Conservation (phyloP, 129 eudicot genomes). For the Tanacetum coccineum region DNA sequence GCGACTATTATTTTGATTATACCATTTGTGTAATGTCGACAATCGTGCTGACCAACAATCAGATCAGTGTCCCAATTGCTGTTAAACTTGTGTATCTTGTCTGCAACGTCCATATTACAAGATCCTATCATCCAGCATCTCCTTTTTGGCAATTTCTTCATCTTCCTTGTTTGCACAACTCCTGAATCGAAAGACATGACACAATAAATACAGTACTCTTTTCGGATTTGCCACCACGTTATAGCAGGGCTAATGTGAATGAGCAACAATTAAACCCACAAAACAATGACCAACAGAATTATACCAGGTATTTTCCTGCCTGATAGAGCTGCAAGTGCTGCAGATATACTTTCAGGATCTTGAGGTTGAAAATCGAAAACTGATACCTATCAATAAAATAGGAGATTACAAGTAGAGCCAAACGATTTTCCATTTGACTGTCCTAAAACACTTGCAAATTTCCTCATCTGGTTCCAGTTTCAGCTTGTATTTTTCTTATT, state of each 20-base stretch:
- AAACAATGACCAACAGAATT: background rate
- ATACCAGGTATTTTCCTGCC: slow-evolving; percentile 73
- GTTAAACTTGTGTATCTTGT: slow-evolving; percentile 50
- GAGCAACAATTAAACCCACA: background rate
- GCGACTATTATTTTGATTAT: slow-evolving; percentile 13
- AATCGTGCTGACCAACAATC: slow-evolving; percentile 62
- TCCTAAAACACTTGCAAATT: background rate
- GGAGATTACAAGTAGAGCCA: background rate
- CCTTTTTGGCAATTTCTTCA: slow-evolving; percentile 52
- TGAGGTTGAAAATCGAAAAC: slow-evolving; percentile 91
- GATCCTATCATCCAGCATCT: slow-evolving; percentile 82
- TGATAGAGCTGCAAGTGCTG: slow-evolving; percentile 73
- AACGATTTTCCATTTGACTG: background rate
- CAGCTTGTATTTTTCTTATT: too few relatives aligned
- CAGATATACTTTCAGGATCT: slow-evolving; percentile 75
- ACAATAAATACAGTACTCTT: background rate
- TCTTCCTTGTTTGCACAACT: slow-evolving; percentile 52
- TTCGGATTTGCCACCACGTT: background rate
- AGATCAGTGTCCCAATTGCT: slow-evolving; percentile 65
- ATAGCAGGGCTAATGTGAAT: background rate
- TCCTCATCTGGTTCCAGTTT: too few relatives aligned
- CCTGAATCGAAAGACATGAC: slow-evolving; percentile 36
- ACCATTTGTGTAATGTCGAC: slow-evolving; percentile 84
- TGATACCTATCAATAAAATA: slow-evolving; percentile 36
- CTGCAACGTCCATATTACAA: slow-evolving; percentile 40